Evolutionary conservation across 441 rosid genomes (phyloP).

Genomic region (Gossypium laxum): DNA sequence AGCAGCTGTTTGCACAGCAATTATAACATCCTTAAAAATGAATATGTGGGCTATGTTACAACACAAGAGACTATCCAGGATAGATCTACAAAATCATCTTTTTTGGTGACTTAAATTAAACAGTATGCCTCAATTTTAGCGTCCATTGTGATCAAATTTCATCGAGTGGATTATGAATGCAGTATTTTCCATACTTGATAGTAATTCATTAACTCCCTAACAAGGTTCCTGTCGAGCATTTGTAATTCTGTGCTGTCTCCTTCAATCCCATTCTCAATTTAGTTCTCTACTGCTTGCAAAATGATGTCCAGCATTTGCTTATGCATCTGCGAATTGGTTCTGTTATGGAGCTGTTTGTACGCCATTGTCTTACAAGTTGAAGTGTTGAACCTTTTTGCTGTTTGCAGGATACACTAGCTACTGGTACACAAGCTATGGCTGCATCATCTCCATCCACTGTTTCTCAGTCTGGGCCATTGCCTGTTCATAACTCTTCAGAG

Average conservation of each 20-base stretch:
- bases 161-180: neutral
- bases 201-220: neutral
- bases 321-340: neutral
- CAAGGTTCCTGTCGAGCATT: neutral
- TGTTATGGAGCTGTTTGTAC: neutral
- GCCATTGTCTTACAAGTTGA: neutral
- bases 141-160: neutral
- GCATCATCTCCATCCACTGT: slow-evolving; percentile 22
- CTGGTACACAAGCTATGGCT: slow-evolving; percentile 24
- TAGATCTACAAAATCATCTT: neutral
- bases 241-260: neutral
- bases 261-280: neutral
- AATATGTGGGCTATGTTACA: neutral
- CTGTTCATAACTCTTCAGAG: slow-evolving; percentile 28
- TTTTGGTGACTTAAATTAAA: neutral
- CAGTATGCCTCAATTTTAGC: neutral
- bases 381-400: slow-evolving; percentile 4
- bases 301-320: neutral
- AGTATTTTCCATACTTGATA: neutral
- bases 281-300: neutral
- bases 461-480: slow-evolving; percentile 36
- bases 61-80: neutral
- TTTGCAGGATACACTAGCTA: slow-evolving; percentile 30
- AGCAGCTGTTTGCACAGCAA: neutral
- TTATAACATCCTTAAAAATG: neutral